These are phyloP conservation scores for Penicillium simplicissimum DNA, from an alignment of 495 filamentous ascomycete genomes.

Conservation along the genomic window DNA sequence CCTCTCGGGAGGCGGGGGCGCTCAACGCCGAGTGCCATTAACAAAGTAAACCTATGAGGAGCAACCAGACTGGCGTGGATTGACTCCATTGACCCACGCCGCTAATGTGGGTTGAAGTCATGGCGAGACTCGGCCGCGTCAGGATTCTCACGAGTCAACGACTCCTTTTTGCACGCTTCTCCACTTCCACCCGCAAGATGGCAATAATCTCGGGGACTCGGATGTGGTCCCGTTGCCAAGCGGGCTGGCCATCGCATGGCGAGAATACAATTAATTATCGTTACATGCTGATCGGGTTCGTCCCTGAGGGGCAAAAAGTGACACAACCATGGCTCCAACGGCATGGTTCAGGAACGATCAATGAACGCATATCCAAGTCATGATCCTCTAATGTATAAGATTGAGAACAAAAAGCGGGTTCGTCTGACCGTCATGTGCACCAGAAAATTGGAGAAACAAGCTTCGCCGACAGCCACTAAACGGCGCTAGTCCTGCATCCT, in stretches of 20 bases:
- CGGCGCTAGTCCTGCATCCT: background rate
- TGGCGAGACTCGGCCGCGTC: slow-evolving; percentile 17
- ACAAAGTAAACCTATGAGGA: slow-evolving; percentile 7
- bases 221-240: background rate
- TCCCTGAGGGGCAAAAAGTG: background rate
- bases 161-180: background rate
- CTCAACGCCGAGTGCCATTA: background rate
- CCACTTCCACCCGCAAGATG: background rate
- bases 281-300: background rate
- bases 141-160: background rate
- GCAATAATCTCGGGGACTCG: background rate
- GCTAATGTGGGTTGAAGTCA: slow-evolving; percentile 30
- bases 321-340: background rate
- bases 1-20: background rate
- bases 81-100: slow-evolving; percentile 24
- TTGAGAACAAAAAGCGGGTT: background rate
- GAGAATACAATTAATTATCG: too few species aligned
- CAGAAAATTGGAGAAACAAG: background rate
- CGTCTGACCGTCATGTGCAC: background rate
- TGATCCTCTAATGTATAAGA: background rate
- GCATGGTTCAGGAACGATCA: background rate
- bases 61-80: background rate
- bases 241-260: background rate
- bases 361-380: background rate
- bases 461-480: slow-evolving; percentile 1